Conservation (phyloP, 2,329 filamentous ascomycete species). For the Scopulariopsis brevicaulis region DNA sequence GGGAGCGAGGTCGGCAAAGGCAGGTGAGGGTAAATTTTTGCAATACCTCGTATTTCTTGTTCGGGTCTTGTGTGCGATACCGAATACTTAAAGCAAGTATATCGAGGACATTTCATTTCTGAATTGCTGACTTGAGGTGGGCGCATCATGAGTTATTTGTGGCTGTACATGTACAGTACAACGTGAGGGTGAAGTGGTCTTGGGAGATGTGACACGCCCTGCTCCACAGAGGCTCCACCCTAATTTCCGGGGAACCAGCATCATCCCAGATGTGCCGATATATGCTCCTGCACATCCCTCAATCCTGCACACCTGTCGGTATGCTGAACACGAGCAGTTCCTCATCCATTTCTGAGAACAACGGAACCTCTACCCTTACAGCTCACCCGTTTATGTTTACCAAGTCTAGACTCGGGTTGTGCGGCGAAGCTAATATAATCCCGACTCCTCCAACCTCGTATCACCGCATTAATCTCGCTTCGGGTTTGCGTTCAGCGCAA, state of each 20-base stretch:
- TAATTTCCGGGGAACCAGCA: slow-evolving; percentile 2
- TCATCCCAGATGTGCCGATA: background rate
- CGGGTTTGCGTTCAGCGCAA: background rate
- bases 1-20: background rate
- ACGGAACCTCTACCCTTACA: no score
- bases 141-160: background rate
- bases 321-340: background rate
- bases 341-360: no score
- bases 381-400: no score
- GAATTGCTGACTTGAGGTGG: no score
- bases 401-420: no score
- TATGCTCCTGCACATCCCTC: background rate
- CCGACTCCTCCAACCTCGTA: background rate
- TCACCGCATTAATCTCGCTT: background rate
- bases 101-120: no score
- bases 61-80: background rate
- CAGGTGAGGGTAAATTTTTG: background rate
- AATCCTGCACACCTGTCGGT: background rate
- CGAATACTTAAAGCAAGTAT: background rate
- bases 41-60: background rate
- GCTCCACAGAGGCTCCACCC: background rate
- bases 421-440: background rate
- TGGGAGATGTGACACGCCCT: background rate
- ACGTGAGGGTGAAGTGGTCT: background rate
- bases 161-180: background rate